Evolutionary conservation across 257 asterid species (phyloP).

Genomic region (Jaltomata sinuosa): DNA sequence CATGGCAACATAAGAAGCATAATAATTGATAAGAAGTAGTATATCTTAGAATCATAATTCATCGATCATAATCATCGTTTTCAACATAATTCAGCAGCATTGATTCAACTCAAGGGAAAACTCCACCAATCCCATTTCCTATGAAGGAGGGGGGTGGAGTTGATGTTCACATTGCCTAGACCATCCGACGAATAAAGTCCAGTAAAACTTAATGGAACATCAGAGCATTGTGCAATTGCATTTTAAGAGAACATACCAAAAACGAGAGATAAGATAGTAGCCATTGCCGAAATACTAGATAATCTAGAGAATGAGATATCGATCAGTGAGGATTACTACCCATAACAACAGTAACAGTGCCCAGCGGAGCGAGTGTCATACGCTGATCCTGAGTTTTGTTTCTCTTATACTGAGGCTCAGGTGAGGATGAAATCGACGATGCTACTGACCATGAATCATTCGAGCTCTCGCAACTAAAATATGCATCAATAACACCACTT

Average conservation of each 20-base stretch:
- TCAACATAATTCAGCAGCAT: background rate
- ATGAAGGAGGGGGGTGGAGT: slow-evolving; percentile 26
- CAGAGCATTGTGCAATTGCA: slow-evolving; percentile 24
- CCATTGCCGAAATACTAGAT: slow-evolving; percentile 34
- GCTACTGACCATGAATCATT: slow-evolving; percentile 33
- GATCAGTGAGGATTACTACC: slow-evolving; percentile 16
- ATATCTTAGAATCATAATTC: slow-evolving; percentile 4
- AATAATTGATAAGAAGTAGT: slow-evolving; percentile 12
- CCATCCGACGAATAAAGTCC: slow-evolving; percentile 34
- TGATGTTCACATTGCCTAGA: slow-evolving; percentile 22
- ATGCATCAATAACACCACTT: slow-evolving; percentile 33
- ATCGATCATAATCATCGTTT: background rate
- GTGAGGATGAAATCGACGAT: slow-evolving; percentile 15
- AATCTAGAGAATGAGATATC: slow-evolving; percentile 16
- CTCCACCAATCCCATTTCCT: slow-evolving; percentile 19
- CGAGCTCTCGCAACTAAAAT: slow-evolving; percentile 40
- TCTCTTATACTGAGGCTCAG: slow-evolving; percentile 29
- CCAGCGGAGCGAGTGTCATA: slow-evolving; percentile 31
- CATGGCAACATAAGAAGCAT: background rate
- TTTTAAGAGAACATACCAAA: slow-evolving; percentile 28
- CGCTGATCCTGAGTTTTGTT: slow-evolving; percentile 35
- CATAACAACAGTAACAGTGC: slow-evolving; percentile 21
- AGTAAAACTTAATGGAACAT: slow-evolving; percentile 23
- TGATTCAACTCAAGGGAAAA: slow-evolving; percentile 13
- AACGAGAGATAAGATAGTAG: slow-evolving; percentile 28